Base-by-base conservation (phyloP, 371 early-diverging fungal species). In the Mortierella sp. region DNA sequence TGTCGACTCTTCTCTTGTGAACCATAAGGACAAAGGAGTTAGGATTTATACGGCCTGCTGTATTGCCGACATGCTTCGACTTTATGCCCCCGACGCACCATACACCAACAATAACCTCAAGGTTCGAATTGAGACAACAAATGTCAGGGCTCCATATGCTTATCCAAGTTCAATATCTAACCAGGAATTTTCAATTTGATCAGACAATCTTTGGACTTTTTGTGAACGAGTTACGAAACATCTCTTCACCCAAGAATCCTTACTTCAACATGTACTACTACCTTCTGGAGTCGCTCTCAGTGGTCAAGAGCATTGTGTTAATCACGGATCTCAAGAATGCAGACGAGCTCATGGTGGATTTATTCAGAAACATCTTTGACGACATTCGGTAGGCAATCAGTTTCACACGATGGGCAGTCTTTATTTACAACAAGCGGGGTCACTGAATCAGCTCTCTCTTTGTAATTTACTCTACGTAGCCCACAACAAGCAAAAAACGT, bases 81-180 rank as follows among this genome's bases (percentile, higher is more conserved):
- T 99, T 24, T 96, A 91, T 84, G 98, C 97, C 4, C 98, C 98
- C 9, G 94, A 96, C 47, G 94, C 96, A 3, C 99, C 98, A 1
- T 97, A 96, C 84, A 86, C 75, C 39, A 86, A 89, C 58, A 73
- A 78, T 0, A 92, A 96, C 70, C 88, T 97, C 63, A 93, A 86
- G 85, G 94, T 94, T 85, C 37, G 62, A 28, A 22, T 22, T 60
- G 37, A 37, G 5, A 16, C 60, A 12, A 35, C 49, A 40, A 35
- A 14, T 63, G 12, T 47, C 18, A 24, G 5, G 20, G n/a, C 54
- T 72, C 30, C 30, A 30, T 30, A 30, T 30, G 30, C 30, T 30
- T 30, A 28, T 54, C 22, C 9, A 24, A 9, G 2, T 5, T 24
- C 28, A 5, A 57, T 28, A 9, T 28, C 57, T 28, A 57, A 57